A percentile compares a stretch with the other conserved stretches of the same genome.
These are phyloP conservation scores for Colletotrichum sp. DNA, from an alignment of 2,329 filamentous ascomycete genomes.

Conservation along the genomic window DNA sequence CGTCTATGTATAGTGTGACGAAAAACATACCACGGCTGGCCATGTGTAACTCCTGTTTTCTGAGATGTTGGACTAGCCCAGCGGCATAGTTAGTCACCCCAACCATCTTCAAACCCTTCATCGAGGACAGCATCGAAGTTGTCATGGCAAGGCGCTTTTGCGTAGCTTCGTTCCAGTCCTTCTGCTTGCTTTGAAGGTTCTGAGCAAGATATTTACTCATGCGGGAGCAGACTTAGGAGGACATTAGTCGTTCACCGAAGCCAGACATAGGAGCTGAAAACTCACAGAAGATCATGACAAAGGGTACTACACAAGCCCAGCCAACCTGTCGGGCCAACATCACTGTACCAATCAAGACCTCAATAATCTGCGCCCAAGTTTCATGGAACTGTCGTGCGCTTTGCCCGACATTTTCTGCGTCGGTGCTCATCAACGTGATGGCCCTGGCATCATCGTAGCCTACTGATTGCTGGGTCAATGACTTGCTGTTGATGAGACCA, in stretches of 20 bases:
- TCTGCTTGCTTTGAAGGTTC: neutral
- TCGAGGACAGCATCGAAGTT: conserved; percentile 31
- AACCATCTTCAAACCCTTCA: conserved; percentile 41
- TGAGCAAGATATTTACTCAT: neutral
- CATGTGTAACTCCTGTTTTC: conserved; percentile 31
- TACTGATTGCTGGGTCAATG: neutral
- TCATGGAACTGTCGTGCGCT: conserved; percentile 22
- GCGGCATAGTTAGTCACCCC: conserved; percentile 35
- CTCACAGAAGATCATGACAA: conserved; percentile 40
- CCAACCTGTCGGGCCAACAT: conserved; percentile 25
- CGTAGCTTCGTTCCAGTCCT: neutral
- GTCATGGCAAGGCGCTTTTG: conserved; percentile 35
- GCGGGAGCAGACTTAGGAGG: neutral
- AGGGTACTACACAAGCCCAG: conserved; percentile 31
- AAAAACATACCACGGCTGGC: neutral
- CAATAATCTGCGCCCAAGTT: conserved; percentile 24
- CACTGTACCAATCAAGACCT: conserved; percentile 18
- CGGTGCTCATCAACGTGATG: conserved; percentile 21
- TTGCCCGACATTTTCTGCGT: conserved; percentile 13
- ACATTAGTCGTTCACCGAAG: neutral
- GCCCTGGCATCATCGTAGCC: neutral
- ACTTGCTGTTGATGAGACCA: neutral
- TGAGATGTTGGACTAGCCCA: conserved; percentile 34
- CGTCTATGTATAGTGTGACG: too few species aligned
- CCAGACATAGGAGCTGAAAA: neutral